phyloP scores from a whole-genome alignment of 805 yeast genomes.

The Hanseniaspora occidentalis region DNA sequence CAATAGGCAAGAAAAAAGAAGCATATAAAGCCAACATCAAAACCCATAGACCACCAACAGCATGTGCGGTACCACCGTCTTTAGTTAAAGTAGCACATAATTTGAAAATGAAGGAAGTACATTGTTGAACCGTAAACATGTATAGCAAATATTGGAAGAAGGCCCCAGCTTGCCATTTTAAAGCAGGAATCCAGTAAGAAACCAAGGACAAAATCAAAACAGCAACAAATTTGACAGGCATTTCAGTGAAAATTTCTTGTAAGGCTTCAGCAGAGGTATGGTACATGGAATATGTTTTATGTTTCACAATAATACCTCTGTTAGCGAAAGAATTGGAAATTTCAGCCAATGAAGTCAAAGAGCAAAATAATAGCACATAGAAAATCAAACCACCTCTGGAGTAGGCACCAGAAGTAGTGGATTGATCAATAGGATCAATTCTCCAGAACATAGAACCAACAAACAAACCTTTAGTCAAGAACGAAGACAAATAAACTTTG shows the following conservation, averaged over 20 bases:
- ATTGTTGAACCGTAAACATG: conserved; percentile 34
- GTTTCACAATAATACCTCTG: conserved; percentile 54
- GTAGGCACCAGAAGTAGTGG: conserved; percentile 42
- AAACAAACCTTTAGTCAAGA: conserved; percentile 43
- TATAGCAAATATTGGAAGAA: conserved; percentile 39
- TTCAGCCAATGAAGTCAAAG: conserved; percentile 50
- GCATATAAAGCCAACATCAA: conserved; percentile 47
- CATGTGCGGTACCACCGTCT: conserved; percentile 44
- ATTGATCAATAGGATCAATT: conserved; percentile 25
- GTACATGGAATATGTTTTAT: conserved; percentile 48
- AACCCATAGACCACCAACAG: conserved; percentile 41
- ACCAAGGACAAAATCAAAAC: conserved; percentile 34
- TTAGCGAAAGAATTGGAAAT: conserved; percentile 45
- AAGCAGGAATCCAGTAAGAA: conserved; percentile 41
- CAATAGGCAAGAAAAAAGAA: conserved; percentile 35
- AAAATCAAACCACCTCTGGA: conserved; percentile 54
- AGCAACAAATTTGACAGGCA: conserved; percentile 43
- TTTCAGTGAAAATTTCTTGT: conserved; percentile 41
- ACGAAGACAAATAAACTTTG: conserved; percentile 37
- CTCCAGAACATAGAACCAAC: conserved; percentile 50
- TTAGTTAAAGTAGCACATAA: conserved; percentile 40
- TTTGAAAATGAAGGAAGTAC: conserved; percentile 42
- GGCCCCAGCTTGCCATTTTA: conserved; percentile 41
- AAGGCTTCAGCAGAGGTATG: conserved; percentile 55
- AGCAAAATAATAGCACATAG: conserved; percentile 47